A percentile compares a stretch with the other conserved stretches of the same genome.
These are phyloP conservation scores for Eucalyptus tenuipes DNA, from an alignment of 345 rosid genomes.

Conservation along the genomic window DNA sequence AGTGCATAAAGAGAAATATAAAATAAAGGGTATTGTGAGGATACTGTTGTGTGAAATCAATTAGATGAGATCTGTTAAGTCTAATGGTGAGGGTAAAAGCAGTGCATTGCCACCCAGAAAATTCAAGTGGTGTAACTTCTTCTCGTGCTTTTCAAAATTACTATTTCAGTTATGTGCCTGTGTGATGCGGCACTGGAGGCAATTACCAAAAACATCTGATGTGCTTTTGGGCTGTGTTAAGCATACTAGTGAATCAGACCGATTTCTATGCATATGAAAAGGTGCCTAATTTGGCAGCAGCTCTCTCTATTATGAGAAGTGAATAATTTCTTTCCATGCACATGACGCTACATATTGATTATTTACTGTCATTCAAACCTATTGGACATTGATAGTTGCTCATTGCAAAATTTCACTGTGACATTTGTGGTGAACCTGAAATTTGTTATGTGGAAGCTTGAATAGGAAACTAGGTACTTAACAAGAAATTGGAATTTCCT, in stretches of 20 bases:
- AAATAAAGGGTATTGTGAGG: neutral
- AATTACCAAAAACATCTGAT: neutral
- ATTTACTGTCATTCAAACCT: neutral
- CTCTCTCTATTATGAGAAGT: neutral
- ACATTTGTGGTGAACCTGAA: neutral
- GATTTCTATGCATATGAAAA: neutral
- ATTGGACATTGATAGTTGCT: neutral
- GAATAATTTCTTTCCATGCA: neutral
- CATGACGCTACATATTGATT: neutral
- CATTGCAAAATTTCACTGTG: neutral
- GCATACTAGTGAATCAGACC: neutral
- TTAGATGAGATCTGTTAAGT: neutral
- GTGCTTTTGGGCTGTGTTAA: neutral
- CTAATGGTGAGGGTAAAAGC: neutral
- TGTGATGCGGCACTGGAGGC: neutral
- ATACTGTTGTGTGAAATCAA: neutral
- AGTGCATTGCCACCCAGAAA: neutral
- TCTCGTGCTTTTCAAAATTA: neutral
- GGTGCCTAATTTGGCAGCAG: neutral
- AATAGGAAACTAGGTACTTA: neutral
- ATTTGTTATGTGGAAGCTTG: neutral
- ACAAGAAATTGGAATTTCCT: neutral
- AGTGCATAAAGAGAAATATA: neutral
- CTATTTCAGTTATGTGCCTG: neutral
- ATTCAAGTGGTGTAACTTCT: neutral